Base-by-base conservation (phyloP, 257 asterid genomes). In the Asclepias syriaca region DNA sequence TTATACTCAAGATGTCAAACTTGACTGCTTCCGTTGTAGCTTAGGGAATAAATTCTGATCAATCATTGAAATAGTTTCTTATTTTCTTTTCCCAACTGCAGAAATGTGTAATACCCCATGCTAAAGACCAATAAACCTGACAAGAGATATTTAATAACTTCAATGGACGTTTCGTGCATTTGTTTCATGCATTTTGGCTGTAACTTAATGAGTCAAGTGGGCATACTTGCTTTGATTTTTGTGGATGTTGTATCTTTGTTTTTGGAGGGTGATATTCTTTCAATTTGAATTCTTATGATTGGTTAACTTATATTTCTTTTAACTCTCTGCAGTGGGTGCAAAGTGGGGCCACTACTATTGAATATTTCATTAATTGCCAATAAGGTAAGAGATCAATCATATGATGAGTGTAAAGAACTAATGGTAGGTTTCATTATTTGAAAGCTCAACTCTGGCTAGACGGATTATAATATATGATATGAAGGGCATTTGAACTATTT, bases 321-420 rank as follows among this genome's bases (percentile, higher is more conserved):
- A 43, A 43, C 73, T 81, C 43, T 69, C 76, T 79, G 74, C 81
- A 95, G 99, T 74, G 99, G 99, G 22, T 69, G 81, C 75, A 88
- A 90, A 53, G 84, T 84, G 72, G 97, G 96, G 56, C 89, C 91
- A 15, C 69, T 91, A 19, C 15, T 32, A 55, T 66, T 83, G 84
- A 84, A 85, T 73, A 64, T 75, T 60, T 61, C 74, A 8, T 64
- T 72, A 73, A 65, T 72, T 72, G 53, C 77, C 68, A 80, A 76
- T 57, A 74, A 46, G 73, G 72, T 60, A 19, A 78, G 72, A 64
- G 54, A 63, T 65, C 87, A 70, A 29, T 53, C 81, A 24, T 74
- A 75, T 70, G 8, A 32, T 61, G 46, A 14, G 75, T 69, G 16
- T 27, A 87, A 83, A 67, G 72, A 60, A 77, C 85, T 77, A 22